Conservation (phyloP, 805 yeast genomes). For the Candida gorgasii region DNA sequence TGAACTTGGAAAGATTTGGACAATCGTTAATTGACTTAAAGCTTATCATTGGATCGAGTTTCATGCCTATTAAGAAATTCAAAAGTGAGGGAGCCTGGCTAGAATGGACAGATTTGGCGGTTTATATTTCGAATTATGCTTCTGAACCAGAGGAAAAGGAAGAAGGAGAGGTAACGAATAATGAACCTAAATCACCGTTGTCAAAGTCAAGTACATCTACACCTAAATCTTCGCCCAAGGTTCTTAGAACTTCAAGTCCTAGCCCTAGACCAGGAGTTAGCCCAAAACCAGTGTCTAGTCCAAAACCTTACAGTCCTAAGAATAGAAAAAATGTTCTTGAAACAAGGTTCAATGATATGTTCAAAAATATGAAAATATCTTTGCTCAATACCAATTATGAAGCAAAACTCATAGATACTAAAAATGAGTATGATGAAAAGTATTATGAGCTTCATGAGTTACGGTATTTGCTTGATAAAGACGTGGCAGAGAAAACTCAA, state of each 20-base stretch:
- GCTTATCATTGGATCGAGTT: conserved; percentile 31
- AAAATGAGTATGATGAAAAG: conserved; percentile 33
- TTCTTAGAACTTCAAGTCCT: conserved; percentile 9
- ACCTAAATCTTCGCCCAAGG: background rate
- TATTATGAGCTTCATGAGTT: conserved; percentile 33
- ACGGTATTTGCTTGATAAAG: conserved; percentile 31
- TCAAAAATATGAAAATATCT: conserved; percentile 33
- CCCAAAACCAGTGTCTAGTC: too few relatives aligned
- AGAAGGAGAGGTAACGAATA: background rate
- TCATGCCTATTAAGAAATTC: conserved; percentile 36
- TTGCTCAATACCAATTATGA: conserved; percentile 30
- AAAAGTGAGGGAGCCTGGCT: conserved; percentile 46
- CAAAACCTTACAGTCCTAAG: conserved; percentile 10
- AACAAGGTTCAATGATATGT: conserved; percentile 31
- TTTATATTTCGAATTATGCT: conserved; percentile 18
- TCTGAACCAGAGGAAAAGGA: background rate
- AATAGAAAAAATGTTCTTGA: conserved; percentile 17
- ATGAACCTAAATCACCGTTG: background rate
- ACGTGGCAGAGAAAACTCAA: conserved; percentile 22
- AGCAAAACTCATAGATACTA: conserved; percentile 28
- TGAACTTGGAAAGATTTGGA: conserved; percentile 41
- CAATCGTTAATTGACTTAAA: conserved; percentile 38
- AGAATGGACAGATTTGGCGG: conserved; percentile 42
- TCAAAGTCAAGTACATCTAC: background rate
- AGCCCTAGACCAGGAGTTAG: conserved; percentile 5